A percentile compares a stretch with the other conserved stretches of the same genome.
phyloP scores from a whole-genome alignment of 352 stramenopile species.

The Globisporangium recalcitrans region DNA sequence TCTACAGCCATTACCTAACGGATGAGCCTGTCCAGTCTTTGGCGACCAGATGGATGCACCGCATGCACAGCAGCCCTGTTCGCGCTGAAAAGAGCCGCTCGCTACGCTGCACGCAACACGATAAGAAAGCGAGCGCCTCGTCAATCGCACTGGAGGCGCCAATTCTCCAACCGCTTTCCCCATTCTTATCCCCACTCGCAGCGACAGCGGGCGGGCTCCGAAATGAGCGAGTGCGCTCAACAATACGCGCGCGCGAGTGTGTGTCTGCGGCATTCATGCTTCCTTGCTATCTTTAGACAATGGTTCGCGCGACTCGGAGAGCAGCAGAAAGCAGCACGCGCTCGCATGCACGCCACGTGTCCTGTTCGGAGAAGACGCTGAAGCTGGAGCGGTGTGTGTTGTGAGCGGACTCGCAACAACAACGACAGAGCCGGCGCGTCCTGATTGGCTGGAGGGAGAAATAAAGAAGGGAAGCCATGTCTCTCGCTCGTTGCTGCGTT shows the following conservation, averaged over 20 bases:
- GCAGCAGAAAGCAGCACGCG: too few species aligned
- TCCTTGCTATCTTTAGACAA: not conserved
- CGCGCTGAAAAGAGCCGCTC: constrained; percentile 2
- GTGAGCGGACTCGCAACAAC: too few species aligned
- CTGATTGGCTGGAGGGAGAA: not conserved
- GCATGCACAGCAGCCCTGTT: not conserved
- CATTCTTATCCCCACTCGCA: constrained; percentile 6
- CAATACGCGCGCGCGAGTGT: not conserved
- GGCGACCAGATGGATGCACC: constrained; percentile 8
- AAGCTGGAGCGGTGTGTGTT: too few species aligned
- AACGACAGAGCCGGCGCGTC: too few species aligned
- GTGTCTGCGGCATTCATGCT: too few species aligned
- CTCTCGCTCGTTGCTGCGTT: not conserved
- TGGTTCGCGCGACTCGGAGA: not conserved
- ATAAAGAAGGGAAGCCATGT: constrained; percentile 9
- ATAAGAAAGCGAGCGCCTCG: not conserved
- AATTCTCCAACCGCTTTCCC: constrained; percentile 5
- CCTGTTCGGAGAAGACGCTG: not conserved
- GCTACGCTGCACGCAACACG: not conserved
- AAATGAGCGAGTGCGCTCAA: not conserved
- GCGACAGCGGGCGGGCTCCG: not conserved
- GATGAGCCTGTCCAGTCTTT: constrained; percentile 2
- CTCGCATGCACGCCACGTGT: not conserved
- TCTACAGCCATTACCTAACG: constrained; percentile 6
- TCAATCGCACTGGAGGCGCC: constrained; percentile 7